A percentile compares a stretch with the other conserved stretches of the same genome.
These are phyloP conservation scores for Thermomucor indicae-seudaticae DNA, from an alignment of 371 early-diverging fungal species.

Conservation along the genomic window DNA sequence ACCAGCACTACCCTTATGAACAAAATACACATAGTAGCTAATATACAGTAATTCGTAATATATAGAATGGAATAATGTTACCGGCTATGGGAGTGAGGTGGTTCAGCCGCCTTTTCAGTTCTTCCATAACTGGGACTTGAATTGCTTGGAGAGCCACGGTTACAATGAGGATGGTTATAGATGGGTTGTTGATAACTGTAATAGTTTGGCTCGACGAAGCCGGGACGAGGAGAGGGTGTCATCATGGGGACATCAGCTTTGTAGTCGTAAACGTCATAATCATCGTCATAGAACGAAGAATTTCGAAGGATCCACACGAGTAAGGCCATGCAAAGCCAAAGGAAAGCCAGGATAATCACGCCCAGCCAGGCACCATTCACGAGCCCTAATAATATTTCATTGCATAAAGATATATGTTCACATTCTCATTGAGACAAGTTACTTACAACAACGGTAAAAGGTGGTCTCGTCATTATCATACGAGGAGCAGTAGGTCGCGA, in stretches of 20 bases:
- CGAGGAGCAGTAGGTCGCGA: conserved; percentile 15
- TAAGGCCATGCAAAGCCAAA: conserved; percentile 7
- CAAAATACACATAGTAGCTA: too few species aligned
- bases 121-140: too few species aligned
- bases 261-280: conserved; percentile 12
- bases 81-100: too few species aligned
- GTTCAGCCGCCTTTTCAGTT: too few species aligned
- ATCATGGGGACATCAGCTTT: conserved; percentile 15
- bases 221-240: too few species aligned
- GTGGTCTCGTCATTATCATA: conserved; percentile 9
- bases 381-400: conserved; percentile 9
- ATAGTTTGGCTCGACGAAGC: too few species aligned
- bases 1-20: too few species aligned
- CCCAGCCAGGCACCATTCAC: conserved; percentile 13
- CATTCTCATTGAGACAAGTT: background rate
- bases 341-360: conserved; percentile 3
- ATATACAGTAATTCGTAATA: too few species aligned
- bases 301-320: conserved; percentile 3
- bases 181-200: too few species aligned
- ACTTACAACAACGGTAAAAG: conserved; percentile 31
- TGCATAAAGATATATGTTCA: background rate
- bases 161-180: too few species aligned
- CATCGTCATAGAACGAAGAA: conserved; percentile 9
- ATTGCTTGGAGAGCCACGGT: too few species aligned
- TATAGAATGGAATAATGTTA: too few species aligned